phyloP scores from a whole-genome alignment of 2,329 filamentous ascomycete species.

The Ophiosphaerella korrae region DNA sequence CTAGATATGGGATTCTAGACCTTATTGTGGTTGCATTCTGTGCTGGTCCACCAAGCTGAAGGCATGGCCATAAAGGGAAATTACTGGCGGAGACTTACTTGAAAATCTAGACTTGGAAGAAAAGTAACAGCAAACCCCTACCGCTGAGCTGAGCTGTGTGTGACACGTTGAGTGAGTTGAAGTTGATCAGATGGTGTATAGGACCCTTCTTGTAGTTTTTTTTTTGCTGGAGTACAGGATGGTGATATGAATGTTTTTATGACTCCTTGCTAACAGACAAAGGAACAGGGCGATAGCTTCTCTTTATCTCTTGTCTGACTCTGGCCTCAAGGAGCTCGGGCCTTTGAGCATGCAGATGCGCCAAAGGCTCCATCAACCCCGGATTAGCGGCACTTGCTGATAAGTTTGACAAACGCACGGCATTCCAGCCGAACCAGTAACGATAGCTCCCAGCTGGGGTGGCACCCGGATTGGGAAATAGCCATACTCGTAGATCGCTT shows the following conservation, averaged over 20 bases:
- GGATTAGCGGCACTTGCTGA: conserved; percentile 33
- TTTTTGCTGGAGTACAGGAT: not conserved
- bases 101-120: not conserved
- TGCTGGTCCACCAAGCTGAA: not conserved
- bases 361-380: conserved; percentile 25
- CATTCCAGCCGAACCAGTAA: conserved; percentile 18
- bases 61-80: not conserved
- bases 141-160: too few relatives aligned
- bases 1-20: conserved; percentile 1
- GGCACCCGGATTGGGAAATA: conserved; percentile 3
- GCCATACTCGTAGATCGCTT: conserved; percentile 2
- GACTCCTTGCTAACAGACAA: not conserved
- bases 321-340: conserved; percentile 15
- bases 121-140: too few relatives aligned
- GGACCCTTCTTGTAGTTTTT: not conserved
- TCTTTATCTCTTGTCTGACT: conserved; percentile 17
- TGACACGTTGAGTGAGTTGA: not conserved
- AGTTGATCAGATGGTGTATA: not conserved
- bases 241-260: conserved; percentile 3
- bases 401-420: conserved; percentile 28
- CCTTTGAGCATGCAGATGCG: conserved; percentile 7
- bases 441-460: not conserved
- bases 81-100: not conserved
- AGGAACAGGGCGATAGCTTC: conserved; percentile 6
- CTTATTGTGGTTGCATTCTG: not conserved